Base-by-base conservation (phyloP, 164 flowering plant genomes). In the grape (Vitis vinifera) region DNA sequence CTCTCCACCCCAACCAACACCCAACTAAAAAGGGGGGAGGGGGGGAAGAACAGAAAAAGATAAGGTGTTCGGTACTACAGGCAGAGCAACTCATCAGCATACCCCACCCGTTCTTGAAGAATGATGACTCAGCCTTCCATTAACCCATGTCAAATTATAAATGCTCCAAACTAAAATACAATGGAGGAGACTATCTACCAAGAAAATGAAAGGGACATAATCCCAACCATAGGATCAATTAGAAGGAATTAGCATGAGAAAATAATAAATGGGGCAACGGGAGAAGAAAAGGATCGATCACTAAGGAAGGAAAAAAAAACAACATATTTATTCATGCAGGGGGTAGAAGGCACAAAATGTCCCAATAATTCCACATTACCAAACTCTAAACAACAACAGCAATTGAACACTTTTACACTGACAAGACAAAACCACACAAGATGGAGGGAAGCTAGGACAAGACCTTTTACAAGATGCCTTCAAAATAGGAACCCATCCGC, bases 331-430 rank as follows among this genome's bases (percentile, higher is more conserved):
- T 64, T 65, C 72, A 65, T 59, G 67, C n/a, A 62, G 12, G 64
- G 31, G 65, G 53, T 15, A 58, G 52, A 1, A 30, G 59, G 44
- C 59, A 5, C 19, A 53, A 67, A 19, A 71, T n/a, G 37, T 58
- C 63, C 66, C 67, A 72, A 59, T 48, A 61, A 57, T 61, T 68
- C 72, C 71, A 75, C 71, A 67, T 48, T 53, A 70, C 23, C 59
- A 65, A 27, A 51, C 49, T 14, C 27, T 60, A 29, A 65, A 70
- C 58, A 59, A 50, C 3, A 63, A 57, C 53, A 55, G 10, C 29
- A 55, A 66, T 17, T 59, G 50, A 67, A 65, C 64, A 55, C 51
- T 17, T 59, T 50, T 63, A 65, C 64, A 55, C 51, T 55, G 56
- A 59, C 67, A 50, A 11, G 64, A 51, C 29, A 61, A 69, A 30